phyloP scores from a whole-genome alignment of 192 early-diverging fungal species.

The Gorgonomyces haynaldii region DNA sequence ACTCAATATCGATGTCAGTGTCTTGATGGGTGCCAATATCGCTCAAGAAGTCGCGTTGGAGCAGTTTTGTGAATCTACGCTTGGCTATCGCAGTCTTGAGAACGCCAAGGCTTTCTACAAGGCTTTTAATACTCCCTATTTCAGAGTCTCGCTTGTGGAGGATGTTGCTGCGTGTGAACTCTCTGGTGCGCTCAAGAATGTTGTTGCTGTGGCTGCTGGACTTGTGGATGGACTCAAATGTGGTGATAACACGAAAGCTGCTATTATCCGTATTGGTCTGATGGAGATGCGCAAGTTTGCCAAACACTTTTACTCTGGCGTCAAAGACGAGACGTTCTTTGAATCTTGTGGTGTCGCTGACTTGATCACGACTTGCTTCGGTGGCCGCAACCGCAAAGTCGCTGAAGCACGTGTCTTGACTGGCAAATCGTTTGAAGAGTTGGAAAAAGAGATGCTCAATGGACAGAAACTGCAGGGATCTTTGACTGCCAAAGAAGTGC shows the following conservation, averaged over 20 bases:
- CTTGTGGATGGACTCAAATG: slow-evolving; percentile 84
- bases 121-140: slow-evolving; percentile 81
- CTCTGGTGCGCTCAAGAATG: slow-evolving; percentile 96
- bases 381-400: slow-evolving; percentile 89
- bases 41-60: slow-evolving; percentile 90
- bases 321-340: slow-evolving; percentile 92
- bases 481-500: slow-evolving; percentile 75
- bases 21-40: slow-evolving; percentile 95
- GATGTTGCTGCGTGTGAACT: slow-evolving; percentile 92
- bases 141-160: slow-evolving; percentile 67
- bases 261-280: slow-evolving; percentile 89
- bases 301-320: slow-evolving; percentile 64
- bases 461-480: slow-evolving; percentile 98
- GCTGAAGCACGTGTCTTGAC: slow-evolving; percentile 84
- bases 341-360: slow-evolving; percentile 96
- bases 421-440: slow-evolving; percentile 81
- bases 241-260: slow-evolving; percentile 96
- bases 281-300: slow-evolving; percentile 92
- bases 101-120: slow-evolving; percentile 71
- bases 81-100: slow-evolving; percentile 41
- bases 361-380: slow-evolving; percentile 88
- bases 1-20: slow-evolving; percentile 65
- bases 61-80: slow-evolving; percentile 91
- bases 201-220: slow-evolving; percentile 94
- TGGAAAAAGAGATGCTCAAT: slow-evolving; percentile 88